Base-by-base conservation (phyloP, 345 rosid genomes). In the Ceriops zippeliana region DNA sequence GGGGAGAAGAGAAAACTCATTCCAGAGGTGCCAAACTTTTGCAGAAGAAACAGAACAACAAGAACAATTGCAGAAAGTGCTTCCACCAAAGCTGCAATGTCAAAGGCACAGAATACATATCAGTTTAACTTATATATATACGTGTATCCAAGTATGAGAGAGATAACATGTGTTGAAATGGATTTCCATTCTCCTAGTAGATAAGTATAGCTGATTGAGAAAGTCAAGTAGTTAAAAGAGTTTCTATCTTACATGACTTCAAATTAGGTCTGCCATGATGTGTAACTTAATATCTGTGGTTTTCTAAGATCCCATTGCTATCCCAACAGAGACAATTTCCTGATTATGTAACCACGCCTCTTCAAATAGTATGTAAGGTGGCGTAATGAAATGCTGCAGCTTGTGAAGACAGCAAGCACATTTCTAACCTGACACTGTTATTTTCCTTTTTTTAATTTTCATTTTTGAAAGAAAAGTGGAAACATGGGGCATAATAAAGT, bases 1-100 rank as follows among this genome's bases (percentile, higher is more conserved):
- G 97, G 96, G 16, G 97, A 90, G 52, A 93, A 93, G 67, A 90
- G 77, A 81, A 90, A 93, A 73, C 97, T 89, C 79, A 90, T 96
- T 51, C 82, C 76, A 70, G 96, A 89, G 58, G 98, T 89, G 74
- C 97, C 97, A 61, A 76, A 89, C 70, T 82, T 92, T 74, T 90
- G 97, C 74, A 89, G 81, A 68, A 90, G 81, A 80, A 93, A 89
- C 72, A 93, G 75, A 78, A 85, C 63, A 24, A 89, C 74, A 62
- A 90, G 82, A 83, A 90, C 84, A 46, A 78, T 59, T 1, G 90
- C 97, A 28, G 97, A 92, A 52, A 90, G 85, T 65, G 84, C 68
- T 77, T 89, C 90, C 56, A 89, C 98, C 69, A 84, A 64, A 65
- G 90, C 98, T 90, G 93, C 59, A 81, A 76, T 63, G 71, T 15